Evolutionary conservation across 2,329 filamentous ascomycete genomes (phyloP), one percentile per base, ranked within the genome.

Genomic region (Neonectria punicea): DNA sequence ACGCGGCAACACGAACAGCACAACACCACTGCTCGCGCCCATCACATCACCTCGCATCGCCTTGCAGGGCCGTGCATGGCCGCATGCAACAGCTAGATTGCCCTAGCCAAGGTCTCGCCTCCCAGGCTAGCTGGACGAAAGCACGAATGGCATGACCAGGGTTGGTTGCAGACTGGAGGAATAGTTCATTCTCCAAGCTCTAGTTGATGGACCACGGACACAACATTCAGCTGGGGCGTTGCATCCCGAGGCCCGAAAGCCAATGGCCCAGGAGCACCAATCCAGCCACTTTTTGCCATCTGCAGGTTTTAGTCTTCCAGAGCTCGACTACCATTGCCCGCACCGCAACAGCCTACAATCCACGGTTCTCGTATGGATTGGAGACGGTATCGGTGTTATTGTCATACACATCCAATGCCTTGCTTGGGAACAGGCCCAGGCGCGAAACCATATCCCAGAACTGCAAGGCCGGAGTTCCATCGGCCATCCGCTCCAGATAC

Each of bases 21-120:
- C 64, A 64, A 62, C 61, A 59, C 58, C 56, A 65, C 69, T 44
- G 46, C 51, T 60, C 58, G 47, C 55, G 63, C 34, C 53, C 65
- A 70, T 73, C 67, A 64, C 70, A 71, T 74, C 69, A 74, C 70
- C 63, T 51, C 55, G 70, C 70, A 70, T 62, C 25, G 47, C 43
- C 62, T 46, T 63, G 67, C 64, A 67, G 53, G 50, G 49, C 44
- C 30, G 10, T 49, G n/a, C 55, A 58, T n/a, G 28, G 46, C 56
- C 20, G 57, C 28, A 18, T 58, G 61, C 47, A 61, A 61, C 47
- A 65, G 58, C 65, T 69, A 70, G 46, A 61, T 61, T 51, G 50
- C 20, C 47, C 47, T 55, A 14, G 41, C 20, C 58, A 58, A 58
- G n/a, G 49, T 50, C 60, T 59, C 56, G 50, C 36, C 65, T 50